These are phyloP conservation scores for Coprinopsis cinerea DNA, from an alignment of 768 basidiomycete species.

Conservation along the genomic window DNA sequence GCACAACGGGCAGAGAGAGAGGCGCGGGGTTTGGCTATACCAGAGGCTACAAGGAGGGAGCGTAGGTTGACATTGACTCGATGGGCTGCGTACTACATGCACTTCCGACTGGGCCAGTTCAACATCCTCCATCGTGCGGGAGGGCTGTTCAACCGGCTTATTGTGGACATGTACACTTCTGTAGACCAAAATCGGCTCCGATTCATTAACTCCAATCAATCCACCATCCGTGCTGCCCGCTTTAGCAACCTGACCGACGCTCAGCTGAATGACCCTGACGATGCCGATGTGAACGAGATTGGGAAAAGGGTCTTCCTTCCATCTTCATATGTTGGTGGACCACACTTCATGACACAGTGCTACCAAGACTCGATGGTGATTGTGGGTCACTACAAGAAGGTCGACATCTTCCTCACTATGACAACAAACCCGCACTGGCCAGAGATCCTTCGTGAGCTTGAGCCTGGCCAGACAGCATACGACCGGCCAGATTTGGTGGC, in stretches of 20 bases:
- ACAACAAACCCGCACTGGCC: constrained; percentile 43
- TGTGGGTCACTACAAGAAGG: constrained; percentile 23
- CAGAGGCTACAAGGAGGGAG: too few relatives aligned
- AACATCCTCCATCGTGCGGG: constrained; percentile 27
- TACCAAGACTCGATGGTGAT: constrained; percentile 42
- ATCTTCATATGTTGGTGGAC: constrained; percentile 23
- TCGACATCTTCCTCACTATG: constrained; percentile 44
- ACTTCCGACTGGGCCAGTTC: constrained; percentile 24
- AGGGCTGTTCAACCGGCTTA: constrained; percentile 37
- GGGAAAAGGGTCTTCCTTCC: constrained; percentile 31
- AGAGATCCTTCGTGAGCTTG: constrained; percentile 34
- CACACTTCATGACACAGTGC: constrained; percentile 32
- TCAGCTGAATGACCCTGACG: constrained; percentile 16
- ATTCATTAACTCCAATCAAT: constrained; percentile 28
- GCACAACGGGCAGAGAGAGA: too few relatives aligned
- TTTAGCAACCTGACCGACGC: constrained; percentile 22
- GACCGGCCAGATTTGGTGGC: constrained; percentile 45
- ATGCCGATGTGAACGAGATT: constrained; percentile 19
- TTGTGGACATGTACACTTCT: constrained; percentile 40
- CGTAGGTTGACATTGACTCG: constrained; percentile 25
- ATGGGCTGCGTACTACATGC: constrained; percentile 28
- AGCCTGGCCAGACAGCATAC: constrained; percentile 30
- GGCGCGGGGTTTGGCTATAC: too few relatives aligned
- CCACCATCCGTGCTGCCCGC: constrained; percentile 23
- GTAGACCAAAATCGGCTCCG: constrained; percentile 33